Conservation (phyloP, 345 rosid species). For the Euclidium syriacum region DNA sequence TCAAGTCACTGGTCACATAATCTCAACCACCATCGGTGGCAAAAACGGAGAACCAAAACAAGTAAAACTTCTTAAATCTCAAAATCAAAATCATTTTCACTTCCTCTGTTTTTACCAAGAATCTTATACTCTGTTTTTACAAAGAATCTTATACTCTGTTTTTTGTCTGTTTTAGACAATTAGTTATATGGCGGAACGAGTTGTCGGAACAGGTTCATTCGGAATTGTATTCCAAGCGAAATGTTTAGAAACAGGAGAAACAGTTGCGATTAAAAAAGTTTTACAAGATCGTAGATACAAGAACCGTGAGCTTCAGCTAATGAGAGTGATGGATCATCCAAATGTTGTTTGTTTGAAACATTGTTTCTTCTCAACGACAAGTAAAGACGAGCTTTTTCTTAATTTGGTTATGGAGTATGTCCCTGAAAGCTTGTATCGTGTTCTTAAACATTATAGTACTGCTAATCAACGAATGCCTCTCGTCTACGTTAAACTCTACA, state of each 20-base stretch:
- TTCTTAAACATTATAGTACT: slow-evolving; percentile 74
- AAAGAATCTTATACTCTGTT: neutral
- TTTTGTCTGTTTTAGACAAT: slow-evolving; percentile 48
- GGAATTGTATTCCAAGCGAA: slow-evolving; percentile 91
- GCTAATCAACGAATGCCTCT: slow-evolving; percentile 84
- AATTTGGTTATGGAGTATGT: slow-evolving; percentile 93
- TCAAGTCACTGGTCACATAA: slow-evolving; percentile 82
- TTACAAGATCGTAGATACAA: slow-evolving; percentile 82
- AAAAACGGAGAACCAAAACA: slow-evolving; percentile 91
- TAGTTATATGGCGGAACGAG: slow-evolving; percentile 93
- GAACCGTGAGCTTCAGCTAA: slow-evolving; percentile 74
- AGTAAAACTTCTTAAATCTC: slow-evolving; percentile 25
- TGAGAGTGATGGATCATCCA: slow-evolving; percentile 83
- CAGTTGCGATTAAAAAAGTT: slow-evolving; percentile 84
- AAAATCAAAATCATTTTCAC: neutral
- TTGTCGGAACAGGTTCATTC: slow-evolving; percentile 82
- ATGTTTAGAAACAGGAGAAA: slow-evolving; percentile 84
- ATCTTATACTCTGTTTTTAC: neutral
- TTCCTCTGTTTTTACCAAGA: neutral
- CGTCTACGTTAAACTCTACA: slow-evolving; percentile 75
- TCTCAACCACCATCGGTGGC: slow-evolving; percentile 86
- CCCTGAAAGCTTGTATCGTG: slow-evolving; percentile 81
- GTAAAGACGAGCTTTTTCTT: slow-evolving; percentile 73
- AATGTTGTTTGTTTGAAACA: slow-evolving; percentile 84
- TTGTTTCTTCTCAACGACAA: slow-evolving; percentile 84